Evolutionary conservation across 805 yeast genomes (phyloP).

Genomic region (Myxozyma monticola): DNA sequence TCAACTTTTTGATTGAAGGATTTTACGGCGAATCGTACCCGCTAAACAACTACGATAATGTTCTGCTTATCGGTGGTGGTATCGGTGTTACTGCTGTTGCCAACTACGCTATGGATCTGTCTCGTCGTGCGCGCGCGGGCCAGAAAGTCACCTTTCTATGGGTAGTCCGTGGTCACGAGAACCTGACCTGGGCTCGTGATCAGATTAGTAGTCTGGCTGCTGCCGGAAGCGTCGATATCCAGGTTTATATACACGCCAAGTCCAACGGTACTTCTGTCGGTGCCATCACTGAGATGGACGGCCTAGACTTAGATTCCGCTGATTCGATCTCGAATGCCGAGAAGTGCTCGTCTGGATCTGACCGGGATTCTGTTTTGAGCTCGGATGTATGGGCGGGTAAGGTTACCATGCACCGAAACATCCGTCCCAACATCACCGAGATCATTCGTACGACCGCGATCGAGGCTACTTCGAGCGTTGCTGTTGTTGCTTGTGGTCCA

Average conservation of each 20-base stretch:
- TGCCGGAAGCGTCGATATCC: conserved; percentile 4
- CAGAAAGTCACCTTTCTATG: conserved; percentile 20
- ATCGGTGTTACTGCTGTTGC: conserved; percentile 62
- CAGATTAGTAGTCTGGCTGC: conserved; percentile 4
- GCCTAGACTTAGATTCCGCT: too few relatives aligned
- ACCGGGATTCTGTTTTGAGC: too few relatives aligned
- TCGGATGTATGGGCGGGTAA: too few relatives aligned
- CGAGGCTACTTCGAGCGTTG: conserved; percentile 3
- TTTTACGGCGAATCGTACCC: conserved; percentile 55
- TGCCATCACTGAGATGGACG: too few relatives aligned
- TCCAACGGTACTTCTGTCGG: too few relatives aligned
- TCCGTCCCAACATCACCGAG: conserved; percentile 1
- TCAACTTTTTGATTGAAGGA: conserved; percentile 50
- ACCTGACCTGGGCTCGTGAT: conserved; percentile 6
- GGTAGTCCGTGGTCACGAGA: conserved; percentile 13
- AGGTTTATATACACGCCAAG: too few relatives aligned
- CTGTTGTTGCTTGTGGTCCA: conserved; percentile 11
- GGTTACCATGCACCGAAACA: too few relatives aligned
- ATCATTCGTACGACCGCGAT: not conserved
- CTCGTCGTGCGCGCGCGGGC: not conserved
- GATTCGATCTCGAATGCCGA: too few relatives aligned
- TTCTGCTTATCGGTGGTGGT: conserved; percentile 61
- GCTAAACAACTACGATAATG: conserved; percentile 49
- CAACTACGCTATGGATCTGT: conserved; percentile 44
- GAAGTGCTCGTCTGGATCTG: too few relatives aligned